phyloP scores from a whole-genome alignment of 306 rosid species.

The Lithocarpus polystachyus region DNA sequence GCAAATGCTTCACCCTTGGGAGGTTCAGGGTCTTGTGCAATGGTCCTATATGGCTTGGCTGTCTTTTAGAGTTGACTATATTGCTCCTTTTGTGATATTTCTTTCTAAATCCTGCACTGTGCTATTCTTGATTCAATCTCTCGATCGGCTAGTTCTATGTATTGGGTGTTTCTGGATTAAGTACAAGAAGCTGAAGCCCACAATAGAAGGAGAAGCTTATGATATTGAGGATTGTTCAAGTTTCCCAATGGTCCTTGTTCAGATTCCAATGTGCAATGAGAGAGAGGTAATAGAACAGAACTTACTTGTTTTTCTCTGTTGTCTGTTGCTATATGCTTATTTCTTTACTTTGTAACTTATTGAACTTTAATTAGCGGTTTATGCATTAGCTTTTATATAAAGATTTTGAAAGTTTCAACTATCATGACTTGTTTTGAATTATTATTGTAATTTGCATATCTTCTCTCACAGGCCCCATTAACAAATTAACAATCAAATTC shows the following conservation, averaged over 20 bases:
- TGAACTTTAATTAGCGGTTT: neutral
- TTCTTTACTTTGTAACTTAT: neutral
- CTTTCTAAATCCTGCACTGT: slow-evolving; percentile 85
- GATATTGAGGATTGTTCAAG: slow-evolving; percentile 65
- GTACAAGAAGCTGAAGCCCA: slow-evolving; percentile 73
- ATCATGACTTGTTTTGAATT: neutral
- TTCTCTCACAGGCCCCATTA: neutral
- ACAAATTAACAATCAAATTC: neutral
- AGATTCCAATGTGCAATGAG: slow-evolving; percentile 99
- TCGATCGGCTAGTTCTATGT: slow-evolving; percentile 85
- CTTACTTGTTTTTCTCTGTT: slow-evolving; percentile 1
- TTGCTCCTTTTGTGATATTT: slow-evolving; percentile 61
- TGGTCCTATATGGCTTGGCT: slow-evolving; percentile 77
- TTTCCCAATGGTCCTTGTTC: slow-evolving; percentile 91
- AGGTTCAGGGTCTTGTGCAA: slow-evolving; percentile 67
- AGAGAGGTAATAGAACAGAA: slow-evolving; percentile 69
- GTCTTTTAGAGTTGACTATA: slow-evolving; percentile 72
- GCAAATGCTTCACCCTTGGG: slow-evolving; percentile 72
- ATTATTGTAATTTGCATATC: neutral
- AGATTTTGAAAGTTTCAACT: neutral
- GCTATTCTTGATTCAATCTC: slow-evolving; percentile 82
- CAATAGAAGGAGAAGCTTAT: slow-evolving; percentile 41
- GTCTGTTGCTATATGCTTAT: neutral
- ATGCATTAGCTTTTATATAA: neutral
- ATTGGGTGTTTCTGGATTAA: slow-evolving; percentile 98